These are phyloP conservation scores for Microcos paniculata DNA, from an alignment of 345 rosid species.

Conservation along the genomic window DNA sequence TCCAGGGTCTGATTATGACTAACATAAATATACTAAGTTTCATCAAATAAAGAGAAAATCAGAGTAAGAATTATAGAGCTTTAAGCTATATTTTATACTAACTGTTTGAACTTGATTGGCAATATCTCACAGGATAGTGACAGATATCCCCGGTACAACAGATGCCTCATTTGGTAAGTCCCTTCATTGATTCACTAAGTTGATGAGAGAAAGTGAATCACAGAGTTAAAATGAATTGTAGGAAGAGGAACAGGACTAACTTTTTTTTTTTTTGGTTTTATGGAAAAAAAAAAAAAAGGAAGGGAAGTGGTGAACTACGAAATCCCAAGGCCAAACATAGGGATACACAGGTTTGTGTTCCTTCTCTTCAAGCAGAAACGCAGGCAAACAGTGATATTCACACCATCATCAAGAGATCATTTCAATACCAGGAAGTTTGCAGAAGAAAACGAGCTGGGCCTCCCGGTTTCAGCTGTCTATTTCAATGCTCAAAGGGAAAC, in stretches of 20 bases:
- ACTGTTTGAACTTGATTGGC: conserved; percentile 19
- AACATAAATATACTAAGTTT: neutral
- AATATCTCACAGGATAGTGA: conserved; percentile 63
- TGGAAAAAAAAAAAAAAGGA: conserved; percentile 37
- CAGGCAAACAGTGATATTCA: conserved; percentile 44
- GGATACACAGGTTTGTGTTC: conserved; percentile 91
- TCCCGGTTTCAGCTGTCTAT: conserved; percentile 87
- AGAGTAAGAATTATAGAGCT: neutral
- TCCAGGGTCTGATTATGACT: neutral
- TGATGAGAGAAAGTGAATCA: neutral
- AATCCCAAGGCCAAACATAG: conserved; percentile 92
- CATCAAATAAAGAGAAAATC: neutral
- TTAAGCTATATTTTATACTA: neutral
- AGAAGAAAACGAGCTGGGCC: conserved; percentile 66
- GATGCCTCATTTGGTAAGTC: conserved; percentile 85
- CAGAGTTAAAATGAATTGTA: neutral
- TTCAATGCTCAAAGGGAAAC: conserved; percentile 94
- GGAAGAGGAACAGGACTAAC: neutral
- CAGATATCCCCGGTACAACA: conserved; percentile 97
- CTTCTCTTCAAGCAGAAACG: conserved; percentile 74
- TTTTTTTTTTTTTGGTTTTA: neutral
- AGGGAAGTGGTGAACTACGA: conserved; percentile 75
- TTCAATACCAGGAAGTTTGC: conserved; percentile 78
- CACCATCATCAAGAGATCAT: conserved; percentile 62
- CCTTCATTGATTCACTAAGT: neutral